These are phyloP conservation scores for Gentiana macrophylla DNA, from an alignment of 257 asterid species.

Conservation along the genomic window DNA sequence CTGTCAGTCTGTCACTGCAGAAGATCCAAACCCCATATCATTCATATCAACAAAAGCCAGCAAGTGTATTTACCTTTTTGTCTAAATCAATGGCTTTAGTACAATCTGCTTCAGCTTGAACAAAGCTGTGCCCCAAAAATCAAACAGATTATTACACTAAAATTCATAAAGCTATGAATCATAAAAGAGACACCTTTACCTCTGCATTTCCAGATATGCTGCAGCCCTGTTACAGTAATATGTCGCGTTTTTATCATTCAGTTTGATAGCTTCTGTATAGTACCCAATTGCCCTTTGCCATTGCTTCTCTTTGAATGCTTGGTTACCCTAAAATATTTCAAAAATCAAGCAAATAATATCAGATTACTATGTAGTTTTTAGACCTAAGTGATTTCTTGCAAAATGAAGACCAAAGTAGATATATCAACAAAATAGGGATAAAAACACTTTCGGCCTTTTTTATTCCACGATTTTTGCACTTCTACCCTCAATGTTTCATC, in stretches of 20 bases:
- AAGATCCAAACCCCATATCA: too few relatives aligned
- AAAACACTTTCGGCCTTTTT: too few relatives aligned
- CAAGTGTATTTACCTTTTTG: slow-evolving; percentile 49
- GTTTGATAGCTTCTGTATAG: slow-evolving; percentile 90
- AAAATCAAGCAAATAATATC: too few relatives aligned
- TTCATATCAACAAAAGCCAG: too few relatives aligned
- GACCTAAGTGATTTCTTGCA: too few relatives aligned
- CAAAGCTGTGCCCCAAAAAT: slow-evolving; percentile 33
- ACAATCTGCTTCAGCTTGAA: slow-evolving; percentile 84
- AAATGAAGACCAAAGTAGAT: too few relatives aligned
- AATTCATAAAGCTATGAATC: background rate
- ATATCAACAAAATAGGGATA: too few relatives aligned
- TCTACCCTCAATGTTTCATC: too few relatives aligned
- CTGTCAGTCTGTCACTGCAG: too few relatives aligned
- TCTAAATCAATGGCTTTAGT: slow-evolving; percentile 84
- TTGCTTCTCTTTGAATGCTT: slow-evolving; percentile 84
- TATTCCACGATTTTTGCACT: too few relatives aligned
- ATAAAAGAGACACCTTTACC: slow-evolving; percentile 22
- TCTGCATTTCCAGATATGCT: slow-evolving; percentile 71
- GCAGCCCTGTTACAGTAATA: slow-evolving; percentile 92
- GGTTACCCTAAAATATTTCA: slow-evolving; percentile 55
- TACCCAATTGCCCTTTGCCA: slow-evolving; percentile 82
- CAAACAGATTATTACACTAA: background rate
- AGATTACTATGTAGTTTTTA: too few relatives aligned
- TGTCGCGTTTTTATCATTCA: slow-evolving; percentile 68